These are phyloP conservation scores for Hyparrhenia diplandra DNA, from an alignment of 176 grass and related monocot species.

Conservation along the genomic window DNA sequence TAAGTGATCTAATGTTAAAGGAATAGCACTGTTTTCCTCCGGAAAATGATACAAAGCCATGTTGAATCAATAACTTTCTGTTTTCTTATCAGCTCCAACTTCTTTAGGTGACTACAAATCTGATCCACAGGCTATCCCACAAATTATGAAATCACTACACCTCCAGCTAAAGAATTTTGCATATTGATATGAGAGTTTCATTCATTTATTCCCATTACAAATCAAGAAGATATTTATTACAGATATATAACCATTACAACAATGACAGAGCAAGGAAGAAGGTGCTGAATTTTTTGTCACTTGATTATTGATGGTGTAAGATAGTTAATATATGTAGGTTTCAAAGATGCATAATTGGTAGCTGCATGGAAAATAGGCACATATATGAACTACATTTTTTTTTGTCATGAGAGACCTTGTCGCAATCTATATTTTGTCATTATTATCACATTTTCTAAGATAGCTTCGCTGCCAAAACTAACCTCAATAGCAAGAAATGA, in stretches of 20 bases:
- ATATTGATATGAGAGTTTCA: neutral
- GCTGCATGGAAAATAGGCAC: neutral
- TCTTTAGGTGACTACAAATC: neutral
- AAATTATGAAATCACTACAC: conserved; percentile 1
- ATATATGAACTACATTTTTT: neutral
- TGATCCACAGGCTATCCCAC: neutral
- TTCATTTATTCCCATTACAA: neutral
- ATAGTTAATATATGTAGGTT: neutral
- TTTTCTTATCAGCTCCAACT: neutral
- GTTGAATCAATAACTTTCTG: neutral
- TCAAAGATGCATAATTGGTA: neutral
- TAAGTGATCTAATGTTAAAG: neutral
- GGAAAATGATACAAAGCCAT: neutral
- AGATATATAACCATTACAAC: neutral
- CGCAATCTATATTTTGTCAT: neutral
- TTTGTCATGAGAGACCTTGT: neutral
- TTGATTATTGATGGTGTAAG: neutral
- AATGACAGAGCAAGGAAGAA: neutral
- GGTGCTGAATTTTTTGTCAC: neutral
- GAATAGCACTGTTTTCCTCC: neutral
- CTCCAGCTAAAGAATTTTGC: conserved; percentile 12
- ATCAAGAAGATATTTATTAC: neutral
- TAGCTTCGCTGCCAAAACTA: neutral
- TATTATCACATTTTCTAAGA: conserved; percentile 16
- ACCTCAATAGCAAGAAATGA: neutral